Conservation (phyloP, 2,329 filamentous ascomycete genomes). For the Ascochyta viciae-villosae region DNA sequence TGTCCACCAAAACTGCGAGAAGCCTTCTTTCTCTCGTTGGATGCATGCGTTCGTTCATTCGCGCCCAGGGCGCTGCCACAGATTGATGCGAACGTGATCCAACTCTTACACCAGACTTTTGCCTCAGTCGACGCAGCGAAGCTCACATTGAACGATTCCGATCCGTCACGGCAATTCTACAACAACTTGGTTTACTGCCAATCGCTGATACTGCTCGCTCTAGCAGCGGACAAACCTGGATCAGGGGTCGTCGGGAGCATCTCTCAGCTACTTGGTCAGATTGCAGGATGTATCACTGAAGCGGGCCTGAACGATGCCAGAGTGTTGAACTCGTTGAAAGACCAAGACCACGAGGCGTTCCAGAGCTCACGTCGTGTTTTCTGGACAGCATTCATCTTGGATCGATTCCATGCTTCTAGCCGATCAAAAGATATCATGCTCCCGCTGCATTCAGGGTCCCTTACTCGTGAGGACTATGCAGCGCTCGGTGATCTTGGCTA, state of each 20-base stretch:
- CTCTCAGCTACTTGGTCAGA: conserved; percentile 40
- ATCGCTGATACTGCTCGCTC: conserved; percentile 38
- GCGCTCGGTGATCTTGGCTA: conserved; percentile 45
- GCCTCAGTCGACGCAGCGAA: conserved; percentile 41
- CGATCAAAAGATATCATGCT: conserved; percentile 43
- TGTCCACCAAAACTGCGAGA: conserved; percentile 47
- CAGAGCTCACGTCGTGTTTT: conserved; percentile 45
- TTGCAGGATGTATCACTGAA: conserved; percentile 41
- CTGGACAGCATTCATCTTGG: conserved; percentile 47
- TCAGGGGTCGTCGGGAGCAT: conserved; percentile 35
- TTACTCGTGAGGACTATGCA: conserved; percentile 42
- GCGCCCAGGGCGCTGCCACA: conserved; percentile 38
- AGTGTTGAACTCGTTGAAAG: conserved; percentile 31
- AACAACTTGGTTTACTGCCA: conserved; percentile 47
- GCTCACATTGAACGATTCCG: conserved; percentile 35
- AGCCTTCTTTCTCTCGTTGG: conserved; percentile 45
- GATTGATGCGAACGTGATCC: conserved; percentile 33
- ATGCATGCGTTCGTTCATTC: conserved; percentile 43
- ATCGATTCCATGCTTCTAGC: conserved; percentile 47
- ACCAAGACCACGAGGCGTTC: conserved; percentile 41
- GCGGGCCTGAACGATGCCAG: conserved; percentile 43
- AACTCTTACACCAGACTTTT: conserved; percentile 40
- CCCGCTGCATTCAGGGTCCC: conserved; percentile 37
- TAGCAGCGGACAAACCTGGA: conserved; percentile 44
- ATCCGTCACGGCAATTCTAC: conserved; percentile 38